phyloP scores from a whole-genome alignment of 768 basidiomycete species.

The Lactarius hengduanensis region DNA sequence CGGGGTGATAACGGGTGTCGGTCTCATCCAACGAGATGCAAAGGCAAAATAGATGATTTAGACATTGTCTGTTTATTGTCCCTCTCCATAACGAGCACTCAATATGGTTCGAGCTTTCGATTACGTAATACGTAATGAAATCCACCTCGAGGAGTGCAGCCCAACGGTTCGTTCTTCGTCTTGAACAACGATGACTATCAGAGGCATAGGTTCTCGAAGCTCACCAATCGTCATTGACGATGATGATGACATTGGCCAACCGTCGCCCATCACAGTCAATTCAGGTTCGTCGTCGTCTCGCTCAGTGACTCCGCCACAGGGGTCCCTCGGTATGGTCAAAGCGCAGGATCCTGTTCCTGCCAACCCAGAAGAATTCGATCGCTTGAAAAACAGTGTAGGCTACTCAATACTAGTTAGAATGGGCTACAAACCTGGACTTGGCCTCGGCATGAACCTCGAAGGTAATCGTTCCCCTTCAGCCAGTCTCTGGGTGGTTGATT shows the following conservation, averaged over 20 bases:
- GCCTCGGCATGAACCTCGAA: constrained; percentile 28
- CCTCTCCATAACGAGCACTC: too few relatives aligned
- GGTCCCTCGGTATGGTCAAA: not conserved
- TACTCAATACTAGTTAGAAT: constrained; percentile 28
- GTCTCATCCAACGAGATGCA: constrained; percentile 60
- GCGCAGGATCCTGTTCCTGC: constrained; percentile 5
- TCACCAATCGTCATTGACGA: constrained; percentile 30
- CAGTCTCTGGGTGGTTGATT: constrained; percentile 27
- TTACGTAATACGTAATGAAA: constrained; percentile 23
- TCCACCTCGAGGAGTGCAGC: not conserved
- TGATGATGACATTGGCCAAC: constrained; percentile 17
- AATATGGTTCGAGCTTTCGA: not conserved
- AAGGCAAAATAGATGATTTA: constrained; percentile 17
- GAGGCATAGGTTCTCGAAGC: constrained; percentile 22
- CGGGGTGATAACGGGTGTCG: constrained; percentile 72
- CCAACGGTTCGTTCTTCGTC: not conserved
- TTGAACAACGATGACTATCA: constrained; percentile 12
- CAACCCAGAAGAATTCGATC: not conserved
- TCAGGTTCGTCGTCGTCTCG: not conserved
- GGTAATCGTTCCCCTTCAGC: constrained; percentile 17
- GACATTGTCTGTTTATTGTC: not conserved
- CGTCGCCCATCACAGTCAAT: not conserved
- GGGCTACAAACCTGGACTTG: constrained; percentile 27
- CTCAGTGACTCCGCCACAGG: constrained; percentile 6
- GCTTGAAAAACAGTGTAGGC: constrained; percentile 15